These are phyloP conservation scores for Xylaria flabelliformis DNA, from an alignment of 495 filamentous ascomycete species.

Conservation along the genomic window DNA sequence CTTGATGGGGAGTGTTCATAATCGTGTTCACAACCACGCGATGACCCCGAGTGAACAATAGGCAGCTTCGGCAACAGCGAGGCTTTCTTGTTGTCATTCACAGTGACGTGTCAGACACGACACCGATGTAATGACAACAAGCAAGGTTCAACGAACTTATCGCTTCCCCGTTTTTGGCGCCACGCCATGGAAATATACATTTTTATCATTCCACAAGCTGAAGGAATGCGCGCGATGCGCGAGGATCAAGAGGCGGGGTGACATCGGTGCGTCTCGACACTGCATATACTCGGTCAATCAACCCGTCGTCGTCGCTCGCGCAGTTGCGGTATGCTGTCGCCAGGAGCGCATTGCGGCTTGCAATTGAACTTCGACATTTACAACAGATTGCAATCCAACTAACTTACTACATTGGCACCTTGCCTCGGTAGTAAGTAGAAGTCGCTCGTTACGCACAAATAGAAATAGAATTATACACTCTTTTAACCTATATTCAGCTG, in stretches of 20 bases:
- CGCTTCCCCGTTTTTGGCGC: conserved; percentile 2
- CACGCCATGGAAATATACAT: not conserved
- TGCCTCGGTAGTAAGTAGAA: not conserved
- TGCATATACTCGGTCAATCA: not conserved
- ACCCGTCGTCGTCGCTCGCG: not conserved
- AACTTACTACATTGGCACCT: not conserved
- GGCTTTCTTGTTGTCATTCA: not conserved
- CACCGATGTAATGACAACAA: not conserved
- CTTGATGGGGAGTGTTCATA: conserved; percentile 6
- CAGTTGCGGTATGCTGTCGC: not conserved
- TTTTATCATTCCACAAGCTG: conserved; percentile 1
- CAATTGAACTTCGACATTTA: conserved; percentile 13
- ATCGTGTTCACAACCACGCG: conserved; percentile 1
- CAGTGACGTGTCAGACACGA: not conserved
- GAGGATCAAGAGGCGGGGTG: not conserved
- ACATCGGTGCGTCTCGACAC: not conserved
- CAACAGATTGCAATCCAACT: not conserved
- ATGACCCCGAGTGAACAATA: not conserved
- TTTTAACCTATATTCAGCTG: not conserved
- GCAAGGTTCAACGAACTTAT: not conserved
- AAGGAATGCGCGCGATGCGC: not conserved
- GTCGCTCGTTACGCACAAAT: conserved; percentile 7
- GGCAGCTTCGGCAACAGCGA: not conserved
- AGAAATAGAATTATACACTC: conserved; percentile 11
- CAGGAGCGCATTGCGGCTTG: conserved; percentile 3